These are phyloP conservation scores for Fusarium sp. DNA, from an alignment of 2,329 filamentous ascomycete species.

Conservation along the genomic window DNA sequence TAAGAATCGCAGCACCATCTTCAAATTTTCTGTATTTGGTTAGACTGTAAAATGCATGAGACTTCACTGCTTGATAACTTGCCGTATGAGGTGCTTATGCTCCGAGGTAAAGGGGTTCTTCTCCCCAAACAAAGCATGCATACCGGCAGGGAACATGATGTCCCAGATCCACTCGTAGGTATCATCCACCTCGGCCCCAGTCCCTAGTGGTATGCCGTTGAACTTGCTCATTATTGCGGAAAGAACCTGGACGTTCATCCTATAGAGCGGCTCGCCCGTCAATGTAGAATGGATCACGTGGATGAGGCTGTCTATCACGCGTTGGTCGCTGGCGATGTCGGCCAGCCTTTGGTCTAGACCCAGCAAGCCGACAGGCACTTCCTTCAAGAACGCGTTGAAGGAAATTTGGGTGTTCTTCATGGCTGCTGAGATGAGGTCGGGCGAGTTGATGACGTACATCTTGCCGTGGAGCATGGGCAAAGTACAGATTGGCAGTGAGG, in stretches of 20 bases:
- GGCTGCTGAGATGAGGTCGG: neutral
- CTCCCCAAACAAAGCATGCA: neutral
- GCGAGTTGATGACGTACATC: slow-evolving; percentile 12
- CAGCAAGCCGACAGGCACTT: neutral
- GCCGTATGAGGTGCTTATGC: neutral
- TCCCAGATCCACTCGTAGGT: neutral
- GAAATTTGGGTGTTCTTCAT: slow-evolving; percentile 2
- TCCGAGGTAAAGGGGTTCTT: slow-evolving; percentile 4
- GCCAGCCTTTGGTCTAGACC: neutral
- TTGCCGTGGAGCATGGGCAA: slow-evolving; percentile 17
- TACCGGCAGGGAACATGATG: neutral
- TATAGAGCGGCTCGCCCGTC: slow-evolving; percentile 1
- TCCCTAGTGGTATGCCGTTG: neutral
- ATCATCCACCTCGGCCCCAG: neutral
- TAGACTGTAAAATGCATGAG: too few relatives aligned
- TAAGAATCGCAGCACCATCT: neutral
- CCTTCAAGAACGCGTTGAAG: slow-evolving; percentile 2
- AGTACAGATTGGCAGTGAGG: slow-evolving; percentile 2
- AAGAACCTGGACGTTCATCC: neutral
- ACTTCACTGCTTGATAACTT: too few relatives aligned
- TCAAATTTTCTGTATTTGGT: slow-evolving; percentile 13
- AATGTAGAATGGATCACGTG: slow-evolving; percentile 4
- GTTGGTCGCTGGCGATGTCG: neutral
- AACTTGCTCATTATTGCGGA: neutral
- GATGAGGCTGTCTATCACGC: neutral